These are phyloP conservation scores for Periconia sp. DNA, from an alignment of 2,329 filamentous ascomycete genomes.

Conservation along the genomic window DNA sequence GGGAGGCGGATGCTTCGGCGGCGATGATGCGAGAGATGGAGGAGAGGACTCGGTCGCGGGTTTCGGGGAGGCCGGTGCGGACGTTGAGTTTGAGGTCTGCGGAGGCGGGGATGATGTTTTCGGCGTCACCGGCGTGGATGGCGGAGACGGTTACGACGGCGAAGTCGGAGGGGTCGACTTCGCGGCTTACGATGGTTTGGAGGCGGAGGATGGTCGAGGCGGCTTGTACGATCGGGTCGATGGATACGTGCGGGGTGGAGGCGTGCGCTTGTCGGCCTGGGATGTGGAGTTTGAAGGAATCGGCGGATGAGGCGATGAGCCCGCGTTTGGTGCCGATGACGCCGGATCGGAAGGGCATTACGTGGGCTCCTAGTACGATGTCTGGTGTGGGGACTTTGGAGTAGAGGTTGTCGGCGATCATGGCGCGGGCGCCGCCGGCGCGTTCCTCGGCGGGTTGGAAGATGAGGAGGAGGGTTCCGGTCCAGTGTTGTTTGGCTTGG, in stretches of 20 bases:
- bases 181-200: slow-evolving; percentile 61
- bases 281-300: slow-evolving; percentile 54
- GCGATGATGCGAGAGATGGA: slow-evolving; percentile 57
- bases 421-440: slow-evolving; percentile 62
- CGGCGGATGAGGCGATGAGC: slow-evolving; percentile 40
- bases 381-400: slow-evolving; percentile 58
- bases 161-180: slow-evolving; percentile 56
- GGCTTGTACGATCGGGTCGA: slow-evolving; percentile 63
- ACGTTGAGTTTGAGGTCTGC: slow-evolving; percentile 60
- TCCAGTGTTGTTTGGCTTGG: slow-evolving; percentile 51
- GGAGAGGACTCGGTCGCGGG: slow-evolving; percentile 50
- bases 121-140: slow-evolving; percentile 60
- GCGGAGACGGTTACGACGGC: slow-evolving; percentile 62
- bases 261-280: slow-evolving; percentile 62
- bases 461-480: slow-evolving; percentile 62
- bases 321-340: slow-evolving; percentile 47
- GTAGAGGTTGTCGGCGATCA: slow-evolving; percentile 63
- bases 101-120: slow-evolving; percentile 61
- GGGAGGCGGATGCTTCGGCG: slow-evolving; percentile 56
- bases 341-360: slow-evolving; percentile 50
- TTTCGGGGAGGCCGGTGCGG: slow-evolving; percentile 50
- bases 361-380: slow-evolving; percentile 59
- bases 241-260: slow-evolving; percentile 56
- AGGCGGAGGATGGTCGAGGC: slow-evolving; percentile 58
- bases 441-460: slow-evolving; percentile 72